Conservation (phyloP, 1,139 yeast genomes). For the Yamadazyma membranifaciens region DNA sequence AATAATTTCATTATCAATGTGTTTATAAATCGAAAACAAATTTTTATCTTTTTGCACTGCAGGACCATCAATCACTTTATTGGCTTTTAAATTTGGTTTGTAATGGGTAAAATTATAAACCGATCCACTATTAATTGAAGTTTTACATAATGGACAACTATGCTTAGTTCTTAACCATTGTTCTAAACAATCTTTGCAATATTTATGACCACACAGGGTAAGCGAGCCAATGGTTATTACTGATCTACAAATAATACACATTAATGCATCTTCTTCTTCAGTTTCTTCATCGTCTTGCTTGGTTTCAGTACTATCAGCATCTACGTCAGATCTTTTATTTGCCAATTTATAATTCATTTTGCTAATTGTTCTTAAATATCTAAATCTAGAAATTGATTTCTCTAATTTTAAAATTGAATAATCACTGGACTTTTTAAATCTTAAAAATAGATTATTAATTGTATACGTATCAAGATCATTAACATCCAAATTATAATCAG, state of each 20-base stretch:
- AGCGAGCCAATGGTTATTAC: slow-evolving; percentile 71
- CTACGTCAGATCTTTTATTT: background rate
- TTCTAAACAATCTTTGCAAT: slow-evolving; percentile 72
- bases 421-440: slow-evolving; percentile 1
- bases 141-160: slow-evolving; percentile 80
- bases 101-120: slow-evolving; percentile 60
- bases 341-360: slow-evolving; percentile 13
- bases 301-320: background rate
- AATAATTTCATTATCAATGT: slow-evolving; percentile 39
- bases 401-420: slow-evolving; percentile 21
- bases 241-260: slow-evolving; percentile 77
- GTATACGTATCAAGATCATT: slow-evolving; percentile 16
- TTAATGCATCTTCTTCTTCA: slow-evolving; percentile 34
- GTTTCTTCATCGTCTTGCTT: slow-evolving; percentile 6
- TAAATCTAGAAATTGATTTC: slow-evolving; percentile 50
- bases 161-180: slow-evolving; percentile 61
- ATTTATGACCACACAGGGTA: slow-evolving; percentile 88
- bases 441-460: background rate
- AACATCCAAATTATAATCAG: slow-evolving; percentile 21
- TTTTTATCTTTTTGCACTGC: slow-evolving; percentile 20
- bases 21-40: slow-evolving; percentile 48
- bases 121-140: slow-evolving; percentile 38
- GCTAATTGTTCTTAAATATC: slow-evolving; percentile 56
- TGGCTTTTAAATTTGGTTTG: slow-evolving; percentile 47
- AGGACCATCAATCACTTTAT: slow-evolving; percentile 29